These are phyloP conservation scores for Microcera coccophila DNA, from an alignment of 2,329 filamentous ascomycete genomes.

Conservation along the genomic window DNA sequence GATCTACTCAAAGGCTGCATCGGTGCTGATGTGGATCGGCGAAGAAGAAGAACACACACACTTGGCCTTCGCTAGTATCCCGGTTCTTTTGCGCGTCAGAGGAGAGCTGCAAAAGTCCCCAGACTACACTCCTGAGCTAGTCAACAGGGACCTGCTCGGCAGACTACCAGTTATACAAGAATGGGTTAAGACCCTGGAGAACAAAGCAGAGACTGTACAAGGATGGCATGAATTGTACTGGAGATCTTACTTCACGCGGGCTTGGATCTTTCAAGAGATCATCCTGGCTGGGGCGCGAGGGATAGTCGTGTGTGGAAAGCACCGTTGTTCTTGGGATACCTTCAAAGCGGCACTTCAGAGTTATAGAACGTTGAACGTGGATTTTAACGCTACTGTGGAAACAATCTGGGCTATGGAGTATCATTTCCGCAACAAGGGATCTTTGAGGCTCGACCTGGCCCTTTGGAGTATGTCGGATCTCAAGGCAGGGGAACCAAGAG, in stretches of 20 bases:
- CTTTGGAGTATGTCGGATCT: conserved; percentile 3
- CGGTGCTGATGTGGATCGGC: conserved; percentile 2
- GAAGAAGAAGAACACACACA: conserved; percentile 2
- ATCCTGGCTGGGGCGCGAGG: conserved; percentile 1
- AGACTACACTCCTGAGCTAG: not conserved
- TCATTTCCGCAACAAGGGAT: not conserved
- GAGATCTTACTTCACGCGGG: conserved; percentile 4
- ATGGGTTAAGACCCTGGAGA: conserved; percentile 3
- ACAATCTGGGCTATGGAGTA: conserved; percentile 2
- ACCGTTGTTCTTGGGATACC: conserved; percentile 2
- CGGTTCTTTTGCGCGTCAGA: not conserved
- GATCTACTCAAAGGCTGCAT: not conserved
- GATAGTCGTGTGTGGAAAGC: conserved; percentile 3
- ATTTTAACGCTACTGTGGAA: conserved; percentile 1
- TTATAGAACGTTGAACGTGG: not conserved
- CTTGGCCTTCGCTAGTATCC: conserved; percentile 6
- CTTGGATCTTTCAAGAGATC: conserved; percentile 9
- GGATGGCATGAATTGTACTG: not conserved
- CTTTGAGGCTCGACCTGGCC: not conserved
- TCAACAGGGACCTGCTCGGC: not conserved
- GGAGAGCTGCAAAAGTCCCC: not conserved
- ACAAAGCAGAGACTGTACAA: conserved; percentile 1
- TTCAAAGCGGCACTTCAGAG: conserved; percentile 2
- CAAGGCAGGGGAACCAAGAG: conserved; percentile 6
- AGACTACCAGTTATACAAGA: not conserved